Base-by-base conservation (phyloP, 345 rosid genomes). In the Eucalyptus curtisii region DNA sequence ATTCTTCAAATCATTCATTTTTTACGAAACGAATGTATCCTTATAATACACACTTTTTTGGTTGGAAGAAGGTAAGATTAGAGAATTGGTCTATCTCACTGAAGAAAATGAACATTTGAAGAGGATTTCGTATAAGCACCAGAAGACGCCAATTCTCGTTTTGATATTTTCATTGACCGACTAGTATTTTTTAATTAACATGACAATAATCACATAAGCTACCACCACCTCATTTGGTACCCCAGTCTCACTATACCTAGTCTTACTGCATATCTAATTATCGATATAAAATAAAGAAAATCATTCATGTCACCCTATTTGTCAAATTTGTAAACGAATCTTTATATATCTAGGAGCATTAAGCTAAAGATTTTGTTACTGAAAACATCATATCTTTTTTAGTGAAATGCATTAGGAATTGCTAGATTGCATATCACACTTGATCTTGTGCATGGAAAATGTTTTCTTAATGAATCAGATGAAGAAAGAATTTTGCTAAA, bases 1-100 rank as follows among this genome's bases (percentile, higher is more conserved):
- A 16, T 16, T 50, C 6, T 50, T 50, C 53, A 50, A 50, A 50
- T 16, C 7, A 49, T 16, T 49, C 4, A 50, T 17, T 50, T 50
- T 50, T 50, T 17, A 17, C 0, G 0, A 17, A 50, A 50, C 1
- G 22, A 0, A 50, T 50, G 55, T 50, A 17, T 50, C 22, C 2
- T 50, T 0, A 50, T 50, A 50, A 50, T 50, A 50, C 9, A 50
- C 55, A 50, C 9, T 17, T 50, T 50, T 17, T 50, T 50, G 0
- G 1, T 50, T 52, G 22, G 55, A 52, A 52, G 55, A 52, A 3
- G 0, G 17, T 49, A 17, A 52, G 55, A 52, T 52, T 50, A 50
- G 22, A 50, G 55, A 50, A 50, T 50, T 50, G 53, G 53, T 17
- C 53, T 17, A 17, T 3, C 55, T 52, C 55, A 52, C 4, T 52